Conservation (phyloP, 805 yeast genomes). For the Cyberlindnera euphorbiae region DNA sequence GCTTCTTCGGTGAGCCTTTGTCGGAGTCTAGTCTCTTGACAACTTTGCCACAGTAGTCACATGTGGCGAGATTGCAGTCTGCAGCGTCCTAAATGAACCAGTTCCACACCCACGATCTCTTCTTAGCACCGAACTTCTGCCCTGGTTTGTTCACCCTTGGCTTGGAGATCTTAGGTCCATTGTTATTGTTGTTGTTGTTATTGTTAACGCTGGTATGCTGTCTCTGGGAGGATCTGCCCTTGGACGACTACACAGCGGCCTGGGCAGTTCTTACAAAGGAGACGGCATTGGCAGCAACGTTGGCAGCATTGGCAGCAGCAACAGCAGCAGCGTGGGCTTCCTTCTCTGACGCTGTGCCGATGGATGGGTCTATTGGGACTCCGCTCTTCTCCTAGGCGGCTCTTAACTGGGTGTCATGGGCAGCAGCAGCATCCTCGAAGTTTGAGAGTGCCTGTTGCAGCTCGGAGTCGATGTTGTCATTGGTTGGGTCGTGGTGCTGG, state of each 20-base stretch:
- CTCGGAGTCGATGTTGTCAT: constrained; percentile 12
- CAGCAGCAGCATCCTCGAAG: constrained; percentile 2
- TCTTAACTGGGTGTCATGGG: constrained; percentile 5
- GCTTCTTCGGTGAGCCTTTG: constrained; percentile 56
- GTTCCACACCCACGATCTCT: constrained; percentile 59
- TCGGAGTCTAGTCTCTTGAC: constrained; percentile 45
- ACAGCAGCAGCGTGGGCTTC: constrained; percentile 10
- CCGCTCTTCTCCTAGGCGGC: constrained; percentile 4
- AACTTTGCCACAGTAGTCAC: constrained; percentile 49
- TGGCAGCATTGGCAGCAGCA: constrained; percentile 14
- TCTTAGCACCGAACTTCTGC: constrained; percentile 55
- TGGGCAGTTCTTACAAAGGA: constrained; percentile 20
- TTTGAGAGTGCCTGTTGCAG: constrained; percentile 12
- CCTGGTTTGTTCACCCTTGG: constrained; percentile 43
- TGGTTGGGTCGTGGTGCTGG: constrained; percentile 5
- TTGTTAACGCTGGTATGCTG: neutral
- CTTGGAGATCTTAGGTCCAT: constrained; percentile 13
- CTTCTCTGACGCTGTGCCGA: constrained; percentile 15
- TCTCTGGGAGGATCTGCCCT: neutral
- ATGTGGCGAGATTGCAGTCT: constrained; percentile 47
- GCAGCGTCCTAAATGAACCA: constrained; percentile 51
- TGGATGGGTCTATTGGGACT: constrained; percentile 26
- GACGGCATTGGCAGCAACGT: constrained; percentile 12
- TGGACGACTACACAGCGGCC: constrained; percentile 21
- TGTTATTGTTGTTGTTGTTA: too few relatives aligned